Evolutionary conservation across 1,139 yeast species (phyloP).

Genomic region (Scheffersomyces quercinus): DNA sequence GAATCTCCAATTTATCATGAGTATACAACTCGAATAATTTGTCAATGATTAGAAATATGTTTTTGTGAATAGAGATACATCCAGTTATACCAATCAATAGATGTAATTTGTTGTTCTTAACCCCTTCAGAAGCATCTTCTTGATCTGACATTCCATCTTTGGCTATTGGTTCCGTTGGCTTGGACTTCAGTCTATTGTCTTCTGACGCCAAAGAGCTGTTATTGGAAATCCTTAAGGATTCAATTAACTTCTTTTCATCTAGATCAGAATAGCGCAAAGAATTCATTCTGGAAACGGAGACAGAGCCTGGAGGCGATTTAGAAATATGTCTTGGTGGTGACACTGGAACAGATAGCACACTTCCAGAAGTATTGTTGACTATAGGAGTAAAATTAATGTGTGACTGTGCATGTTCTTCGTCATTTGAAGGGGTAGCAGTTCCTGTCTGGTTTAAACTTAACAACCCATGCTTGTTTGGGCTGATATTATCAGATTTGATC

Average conservation of each 20-base stretch:
- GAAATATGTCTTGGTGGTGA: conserved; percentile 3
- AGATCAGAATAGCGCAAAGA: conserved; percentile 15
- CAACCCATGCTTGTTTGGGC: conserved; percentile 26
- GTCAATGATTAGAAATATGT: conserved; percentile 26
- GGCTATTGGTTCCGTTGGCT: not conserved
- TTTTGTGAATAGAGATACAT: conserved; percentile 26
- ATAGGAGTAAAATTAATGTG: conserved; percentile 7
- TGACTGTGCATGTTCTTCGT: conserved; percentile 8
- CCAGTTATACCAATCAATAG: conserved; percentile 31
- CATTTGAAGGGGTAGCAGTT: conserved; percentile 5
- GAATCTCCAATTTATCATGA: conserved; percentile 24
- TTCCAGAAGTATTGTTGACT: conserved; percentile 4
- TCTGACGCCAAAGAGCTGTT: not conserved
- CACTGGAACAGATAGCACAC: conserved; percentile 8
- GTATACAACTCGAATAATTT: conserved; percentile 28
- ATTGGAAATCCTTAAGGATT: conserved; percentile 6
- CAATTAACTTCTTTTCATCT: conserved; percentile 15
- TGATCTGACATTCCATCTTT: not conserved
- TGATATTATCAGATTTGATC: conserved; percentile 19
- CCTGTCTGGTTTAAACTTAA: conserved; percentile 7
- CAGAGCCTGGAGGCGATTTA: conserved; percentile 6
- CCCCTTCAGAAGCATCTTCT: not conserved
- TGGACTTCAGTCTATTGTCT: not conserved
- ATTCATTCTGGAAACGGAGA: conserved; percentile 12
- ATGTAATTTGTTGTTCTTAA: conserved; percentile 17